Conservation (phyloP, 768 basidiomycete species). For the Hypsizygus marmoreus region DNA sequence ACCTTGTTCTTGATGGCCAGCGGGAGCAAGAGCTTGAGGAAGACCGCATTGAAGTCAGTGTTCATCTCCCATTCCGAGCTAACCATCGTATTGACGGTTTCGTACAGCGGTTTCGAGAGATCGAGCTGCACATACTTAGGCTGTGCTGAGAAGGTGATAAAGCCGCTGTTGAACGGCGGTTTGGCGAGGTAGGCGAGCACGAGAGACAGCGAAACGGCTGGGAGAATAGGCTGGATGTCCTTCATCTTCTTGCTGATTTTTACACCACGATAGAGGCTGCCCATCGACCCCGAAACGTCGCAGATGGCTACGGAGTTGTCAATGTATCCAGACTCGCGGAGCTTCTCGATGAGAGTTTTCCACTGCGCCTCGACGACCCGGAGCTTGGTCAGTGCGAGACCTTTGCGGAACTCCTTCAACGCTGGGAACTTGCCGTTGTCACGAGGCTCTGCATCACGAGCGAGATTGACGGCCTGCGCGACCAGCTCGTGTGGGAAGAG, state of each 20-base stretch:
- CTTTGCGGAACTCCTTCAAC: conserved; percentile 27
- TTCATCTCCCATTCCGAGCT: conserved; percentile 51
- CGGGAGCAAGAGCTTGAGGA: conserved; percentile 62
- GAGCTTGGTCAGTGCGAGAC: conserved; percentile 33
- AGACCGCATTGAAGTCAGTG: conserved; percentile 64
- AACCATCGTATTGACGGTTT: conserved; percentile 40
- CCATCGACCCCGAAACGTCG: conserved; percentile 80
- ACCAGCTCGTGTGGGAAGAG: conserved; percentile 67
- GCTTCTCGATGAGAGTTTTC: conserved; percentile 54
- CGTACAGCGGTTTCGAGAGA: conserved; percentile 35
- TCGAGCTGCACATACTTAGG: conserved; percentile 57
- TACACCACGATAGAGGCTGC: too few species aligned
- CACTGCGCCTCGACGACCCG: conserved; percentile 67
- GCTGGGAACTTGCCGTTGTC: conserved; percentile 20
- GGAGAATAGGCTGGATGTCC: conserved; percentile 50
- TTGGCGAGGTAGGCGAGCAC: conserved; percentile 61
- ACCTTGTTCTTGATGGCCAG: conserved; percentile 58
- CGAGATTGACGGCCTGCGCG: conserved; percentile 31
- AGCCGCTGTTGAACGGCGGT: conserved; percentile 63
- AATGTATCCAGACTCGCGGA: conserved; percentile 56
- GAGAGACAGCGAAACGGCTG: conserved; percentile 66
- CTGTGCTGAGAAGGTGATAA: conserved; percentile 65
- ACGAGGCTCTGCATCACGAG: background rate
- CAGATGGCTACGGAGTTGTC: conserved; percentile 68
- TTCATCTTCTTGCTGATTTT: background rate